Base-by-base conservation (phyloP, 345 rosid genomes). In the Arabidopsis thaliana region DNA sequence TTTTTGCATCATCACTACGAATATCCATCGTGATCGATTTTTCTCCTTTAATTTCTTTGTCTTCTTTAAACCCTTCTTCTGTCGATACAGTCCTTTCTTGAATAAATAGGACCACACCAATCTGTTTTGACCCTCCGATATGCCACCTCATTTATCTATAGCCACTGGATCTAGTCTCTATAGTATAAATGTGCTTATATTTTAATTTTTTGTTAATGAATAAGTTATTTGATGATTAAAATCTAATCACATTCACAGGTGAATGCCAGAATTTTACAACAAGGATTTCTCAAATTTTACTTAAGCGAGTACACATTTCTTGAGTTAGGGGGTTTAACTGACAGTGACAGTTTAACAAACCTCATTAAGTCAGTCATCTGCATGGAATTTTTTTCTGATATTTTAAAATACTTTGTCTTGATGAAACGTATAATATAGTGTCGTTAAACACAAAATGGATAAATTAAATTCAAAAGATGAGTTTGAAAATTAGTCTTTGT, bases 311-410 rank as follows among this genome's bases (percentile, higher is more conserved):
- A 61, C 49, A 25, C 49, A 25, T 79, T 69, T 68, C 79, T 68
- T 79, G 71, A 73, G 75, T 76, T 72, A 20, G 57, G 24, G 16
- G 69, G 65, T 44, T 73, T 59, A 14, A 25, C 60, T 66, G 86
- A 81, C 30, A 69, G 42, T 16, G 82, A 78, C 84, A 73, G 22
- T 59, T n/a, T 69, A 81, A 81, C 84, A 59, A 78, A 78, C 28
- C 44, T 49, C 58, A 30, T 70, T 70, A 70, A 59, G 71, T 77
- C 66, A 64, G 76, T 46, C 72, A 71, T 57, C 67, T 77, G 72
- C 67, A 77, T 71, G 67, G 72, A 64, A 64, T 44, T 5, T 36
- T 49, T 67, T 24, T 67, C 1, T 13, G 37, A 51, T 10, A 8
- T 53, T 63, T 53, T 22, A 36, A 34, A 50, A 8, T 24, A n/a